These are phyloP conservation scores for Amborella trichopoda DNA, from an alignment of 164 flowering plant species.

Conservation along the genomic window DNA sequence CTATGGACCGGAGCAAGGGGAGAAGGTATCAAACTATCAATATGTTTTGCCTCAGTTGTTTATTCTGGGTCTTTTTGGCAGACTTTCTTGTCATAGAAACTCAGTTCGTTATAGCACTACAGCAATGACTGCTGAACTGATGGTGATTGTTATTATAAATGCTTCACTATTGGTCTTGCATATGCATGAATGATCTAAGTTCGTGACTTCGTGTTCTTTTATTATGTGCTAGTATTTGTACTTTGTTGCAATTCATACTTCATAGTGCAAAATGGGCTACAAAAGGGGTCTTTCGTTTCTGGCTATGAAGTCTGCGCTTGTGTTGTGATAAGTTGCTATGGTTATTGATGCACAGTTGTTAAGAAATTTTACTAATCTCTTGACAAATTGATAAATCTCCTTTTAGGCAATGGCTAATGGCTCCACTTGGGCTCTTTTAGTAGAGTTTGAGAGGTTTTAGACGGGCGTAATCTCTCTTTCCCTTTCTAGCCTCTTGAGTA, in stretches of 20 bases:
- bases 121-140: neutral
- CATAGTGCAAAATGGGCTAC: no score
- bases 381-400: neutral
- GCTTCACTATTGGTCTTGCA: no score
- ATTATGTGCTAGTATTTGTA: neutral
- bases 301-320: neutral
- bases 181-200: neutral
- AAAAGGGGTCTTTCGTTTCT: no score
- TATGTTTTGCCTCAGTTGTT: neutral
- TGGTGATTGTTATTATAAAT: neutral
- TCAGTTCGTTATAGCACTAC: no score
- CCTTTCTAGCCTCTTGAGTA: no score
- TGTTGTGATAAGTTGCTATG: neutral
- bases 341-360: neutral
- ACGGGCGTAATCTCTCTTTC: no score
- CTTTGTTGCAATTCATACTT: neutral
- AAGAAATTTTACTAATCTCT: neutral
- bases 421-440: no score
- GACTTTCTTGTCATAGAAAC: neutral
- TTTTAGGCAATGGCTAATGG: neutral
- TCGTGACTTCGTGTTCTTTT: neutral
- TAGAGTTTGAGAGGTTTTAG: no score
- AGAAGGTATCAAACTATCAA: conserved; percentile 29
- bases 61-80: neutral
- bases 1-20: conserved; percentile 89